These are phyloP conservation scores for Babesia ovata DNA, from an alignment of 169 alveolate species.

Conservation along the genomic window DNA sequence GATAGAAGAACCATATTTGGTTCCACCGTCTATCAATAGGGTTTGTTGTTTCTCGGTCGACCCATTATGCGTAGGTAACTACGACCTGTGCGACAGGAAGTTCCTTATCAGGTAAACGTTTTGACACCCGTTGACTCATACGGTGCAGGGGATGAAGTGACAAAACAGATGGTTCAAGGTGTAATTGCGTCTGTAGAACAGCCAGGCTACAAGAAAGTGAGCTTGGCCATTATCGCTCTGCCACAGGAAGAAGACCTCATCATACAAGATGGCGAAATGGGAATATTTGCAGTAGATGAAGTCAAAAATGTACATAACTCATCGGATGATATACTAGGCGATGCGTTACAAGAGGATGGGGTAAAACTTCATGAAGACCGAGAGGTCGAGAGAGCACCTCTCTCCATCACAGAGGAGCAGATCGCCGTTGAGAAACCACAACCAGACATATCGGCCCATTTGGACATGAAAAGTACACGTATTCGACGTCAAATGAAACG, in stretches of 20 bases:
- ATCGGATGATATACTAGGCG: too few species aligned
- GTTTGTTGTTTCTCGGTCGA: not conserved
- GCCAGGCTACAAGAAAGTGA: not conserved
- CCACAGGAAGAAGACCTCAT: constrained; percentile 9
- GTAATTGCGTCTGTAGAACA: not conserved
- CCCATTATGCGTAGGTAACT: not conserved
- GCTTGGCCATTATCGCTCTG: constrained; percentile 8
- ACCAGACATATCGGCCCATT: not conserved
- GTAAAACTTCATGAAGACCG: too few species aligned
- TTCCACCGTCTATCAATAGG: constrained; percentile 31
- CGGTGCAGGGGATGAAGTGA: not conserved
- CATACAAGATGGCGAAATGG: not conserved
- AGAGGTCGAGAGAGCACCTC: not conserved
- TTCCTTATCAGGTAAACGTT: not conserved
- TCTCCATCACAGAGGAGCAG: not conserved
- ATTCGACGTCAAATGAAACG: too few species aligned
- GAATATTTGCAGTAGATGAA: not conserved
- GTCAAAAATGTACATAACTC: not conserved
- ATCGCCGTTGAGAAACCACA: not conserved
- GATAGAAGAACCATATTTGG: not conserved
- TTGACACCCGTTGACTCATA: not conserved
- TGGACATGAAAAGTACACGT: too few species aligned
- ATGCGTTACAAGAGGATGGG: too few species aligned
- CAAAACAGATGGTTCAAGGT: not conserved
- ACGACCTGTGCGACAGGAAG: constrained; percentile 19